Evolutionary conservation across 2,329 filamentous ascomycete species (phyloP), one percentile per base, ranked within the genome.

Genomic region (Emergomyces pasteurianus): DNA sequence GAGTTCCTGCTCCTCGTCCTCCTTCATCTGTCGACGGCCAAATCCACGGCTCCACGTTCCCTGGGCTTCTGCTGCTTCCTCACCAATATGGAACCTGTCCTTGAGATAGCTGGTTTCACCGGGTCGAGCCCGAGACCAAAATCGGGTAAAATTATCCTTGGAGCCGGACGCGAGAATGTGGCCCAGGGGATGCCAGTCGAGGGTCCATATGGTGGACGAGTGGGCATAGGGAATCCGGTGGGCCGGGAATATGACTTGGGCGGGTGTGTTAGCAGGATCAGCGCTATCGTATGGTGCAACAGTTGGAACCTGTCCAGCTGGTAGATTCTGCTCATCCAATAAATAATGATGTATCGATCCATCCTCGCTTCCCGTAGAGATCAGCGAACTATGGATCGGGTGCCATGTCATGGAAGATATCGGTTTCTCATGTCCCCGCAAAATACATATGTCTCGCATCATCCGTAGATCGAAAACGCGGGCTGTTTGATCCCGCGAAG

Each of bases 111-210:
- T 86, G n/a, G 81, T 83, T 66, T 96, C 92, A 56, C 94, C 94
- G 1, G 94, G 94, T 55, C 94, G 81, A 18, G 90, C 85, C 49
- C 94, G 86, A 3, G 92, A 91, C 94, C 94, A 99, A 78, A 99
- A 99, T 55, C 94, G 86, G 2, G 94, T 97, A 63, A 96, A 92
- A 47, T 94, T 87, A 73, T 99, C 94, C 73, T 99, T 97, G 12
- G 92, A 96, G 14, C 94, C 94, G 1, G 92, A 95, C 0, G 92
- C 92, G 8, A 99, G 83, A 64, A 99, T 92, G 71, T 99, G 94
- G 34, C 94, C 94, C 0, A 97, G 81, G 0, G 94, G 94, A 72
- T 99, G 94, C 92, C 94, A 99, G 77, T 96, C 92, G 57, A 99
- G 82, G 21, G 92, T 95, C 94, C 94, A 99, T 65, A 99, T 94